Conservation (phyloP, 164 flowering plant genomes). For the Dillenia turbinata region DNA sequence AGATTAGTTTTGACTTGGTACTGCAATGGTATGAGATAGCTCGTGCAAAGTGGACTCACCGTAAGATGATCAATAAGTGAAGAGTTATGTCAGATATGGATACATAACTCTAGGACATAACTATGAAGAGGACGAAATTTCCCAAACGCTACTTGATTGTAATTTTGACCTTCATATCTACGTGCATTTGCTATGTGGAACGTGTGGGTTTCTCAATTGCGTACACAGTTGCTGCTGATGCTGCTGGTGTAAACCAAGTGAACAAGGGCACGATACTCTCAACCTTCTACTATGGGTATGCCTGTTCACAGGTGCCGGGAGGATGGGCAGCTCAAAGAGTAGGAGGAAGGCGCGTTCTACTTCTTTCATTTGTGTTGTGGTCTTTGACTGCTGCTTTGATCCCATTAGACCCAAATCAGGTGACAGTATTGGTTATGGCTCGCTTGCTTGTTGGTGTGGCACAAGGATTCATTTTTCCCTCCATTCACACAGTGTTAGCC, state of each 20-base stretch:
- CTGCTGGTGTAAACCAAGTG: slow-evolving; percentile 68
- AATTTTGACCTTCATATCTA: slow-evolving; percentile 68
- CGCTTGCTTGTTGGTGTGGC: slow-evolving; percentile 91
- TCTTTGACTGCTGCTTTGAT: slow-evolving; percentile 74
- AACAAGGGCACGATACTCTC: slow-evolving; percentile 83
- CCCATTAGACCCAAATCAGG: slow-evolving; percentile 64
- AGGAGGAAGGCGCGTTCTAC: slow-evolving; percentile 81
- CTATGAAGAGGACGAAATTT: slow-evolving; percentile 28
- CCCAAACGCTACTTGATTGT: slow-evolving; percentile 79
- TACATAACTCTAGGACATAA: slow-evolving; percentile 5
- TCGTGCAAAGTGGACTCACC: no score
- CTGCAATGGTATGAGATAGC: no score
- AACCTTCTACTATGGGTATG: slow-evolving; percentile 87
- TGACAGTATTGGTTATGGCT: slow-evolving; percentile 52
- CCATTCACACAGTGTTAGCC: slow-evolving; percentile 88
- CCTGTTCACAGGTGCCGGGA: slow-evolving; percentile 86
- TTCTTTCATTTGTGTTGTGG: slow-evolving; percentile 80
- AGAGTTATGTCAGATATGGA: background rate
- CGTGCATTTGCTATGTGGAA: slow-evolving; percentile 82
- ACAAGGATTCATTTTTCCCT: slow-evolving; percentile 92
- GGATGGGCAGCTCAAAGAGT: slow-evolving; percentile 89
- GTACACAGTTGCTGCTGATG: slow-evolving; percentile 83
- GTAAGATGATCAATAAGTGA: background rate
- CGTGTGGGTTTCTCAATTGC: slow-evolving; percentile 94
- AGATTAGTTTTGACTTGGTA: no score